Conservation (phyloP, 169 alveolate genomes). For the Cyclospora cayetanensis region DNA sequence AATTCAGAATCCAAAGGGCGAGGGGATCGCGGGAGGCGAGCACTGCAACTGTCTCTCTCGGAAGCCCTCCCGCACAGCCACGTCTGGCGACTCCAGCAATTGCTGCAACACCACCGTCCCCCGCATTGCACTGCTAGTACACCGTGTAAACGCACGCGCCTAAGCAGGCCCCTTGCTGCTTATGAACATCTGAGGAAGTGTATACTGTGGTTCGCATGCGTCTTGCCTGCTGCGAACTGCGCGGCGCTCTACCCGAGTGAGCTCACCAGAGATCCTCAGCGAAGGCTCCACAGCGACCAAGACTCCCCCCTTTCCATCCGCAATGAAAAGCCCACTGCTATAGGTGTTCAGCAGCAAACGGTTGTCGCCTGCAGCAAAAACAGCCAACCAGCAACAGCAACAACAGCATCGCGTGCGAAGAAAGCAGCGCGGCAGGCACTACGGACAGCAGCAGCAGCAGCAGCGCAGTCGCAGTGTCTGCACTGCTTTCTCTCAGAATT, state of each 20-base stretch:
- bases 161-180: no score
- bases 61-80: background rate
- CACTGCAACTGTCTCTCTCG: conserved; percentile 2
- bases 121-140: conserved; percentile 1
- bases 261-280: conserved; percentile 6
- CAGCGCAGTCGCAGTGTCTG: no score
- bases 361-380: conserved; percentile 48
- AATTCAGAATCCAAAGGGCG: conserved; percentile 17
- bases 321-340: conserved; percentile 54
- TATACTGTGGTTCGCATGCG: no score
- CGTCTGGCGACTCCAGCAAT: background rate
- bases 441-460: background rate
- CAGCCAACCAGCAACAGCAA: conserved; percentile 52
- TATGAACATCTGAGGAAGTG: no score
- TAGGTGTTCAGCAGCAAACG: conserved; percentile 45
- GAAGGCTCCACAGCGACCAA: background rate
- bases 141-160: background rate
- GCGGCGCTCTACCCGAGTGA: no score
- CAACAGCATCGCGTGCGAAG: no score
- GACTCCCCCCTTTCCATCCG: conserved; percentile 3
- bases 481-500: no score
- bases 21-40: conserved; percentile 24
- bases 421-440: no score
- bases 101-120: conserved; percentile 32
- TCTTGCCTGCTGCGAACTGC: no score